Conservation (phyloP, 352 stramenopile genomes). For the Pythium folliculosum region DNA sequence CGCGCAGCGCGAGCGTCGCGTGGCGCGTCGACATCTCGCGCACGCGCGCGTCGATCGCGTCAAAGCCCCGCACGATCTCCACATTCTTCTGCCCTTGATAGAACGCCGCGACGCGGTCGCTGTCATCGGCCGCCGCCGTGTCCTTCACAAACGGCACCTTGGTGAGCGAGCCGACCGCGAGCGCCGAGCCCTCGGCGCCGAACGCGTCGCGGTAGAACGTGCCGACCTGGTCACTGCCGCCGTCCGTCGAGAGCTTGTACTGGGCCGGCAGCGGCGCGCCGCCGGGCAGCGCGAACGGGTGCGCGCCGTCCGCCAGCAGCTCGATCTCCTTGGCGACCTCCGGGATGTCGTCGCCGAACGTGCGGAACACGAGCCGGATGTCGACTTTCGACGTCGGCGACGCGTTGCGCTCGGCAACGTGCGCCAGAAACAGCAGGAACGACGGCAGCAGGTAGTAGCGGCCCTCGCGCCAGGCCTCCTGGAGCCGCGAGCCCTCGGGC, state of each 20-base stretch:
- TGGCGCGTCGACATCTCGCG: slow-evolving; percentile 37
- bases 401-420: slow-evolving; percentile 37
- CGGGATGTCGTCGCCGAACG: slow-evolving; percentile 78
- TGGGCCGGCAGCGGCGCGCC: slow-evolving; percentile 38
- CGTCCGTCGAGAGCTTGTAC: slow-evolving; percentile 52
- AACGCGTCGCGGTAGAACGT: slow-evolving; percentile 83
- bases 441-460: slow-evolving; percentile 85
- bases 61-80: slow-evolving; percentile 61
- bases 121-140: too few relatives aligned
- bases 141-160: slow-evolving; percentile 62
- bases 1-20: slow-evolving; percentile 62
- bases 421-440: slow-evolving; percentile 70
- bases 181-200: slow-evolving; percentile 46
- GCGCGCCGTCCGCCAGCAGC: slow-evolving; percentile 58
- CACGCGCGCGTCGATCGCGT: slow-evolving; percentile 35
- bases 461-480: slow-evolving; percentile 70
- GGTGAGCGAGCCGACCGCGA: slow-evolving; percentile 60
- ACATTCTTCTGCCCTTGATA: slow-evolving; percentile 38
- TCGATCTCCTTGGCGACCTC: slow-evolving; percentile 77
- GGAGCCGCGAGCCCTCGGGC: slow-evolving; percentile 50
- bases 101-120: slow-evolving; percentile 36
- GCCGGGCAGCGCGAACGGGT: slow-evolving; percentile 56
- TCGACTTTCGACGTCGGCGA: slow-evolving; percentile 28
- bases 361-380: slow-evolving; percentile 76
- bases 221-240: slow-evolving; percentile 40